Base-by-base conservation (phyloP, 441 rosid genomes). In the Macaranga tanarius region DNA sequence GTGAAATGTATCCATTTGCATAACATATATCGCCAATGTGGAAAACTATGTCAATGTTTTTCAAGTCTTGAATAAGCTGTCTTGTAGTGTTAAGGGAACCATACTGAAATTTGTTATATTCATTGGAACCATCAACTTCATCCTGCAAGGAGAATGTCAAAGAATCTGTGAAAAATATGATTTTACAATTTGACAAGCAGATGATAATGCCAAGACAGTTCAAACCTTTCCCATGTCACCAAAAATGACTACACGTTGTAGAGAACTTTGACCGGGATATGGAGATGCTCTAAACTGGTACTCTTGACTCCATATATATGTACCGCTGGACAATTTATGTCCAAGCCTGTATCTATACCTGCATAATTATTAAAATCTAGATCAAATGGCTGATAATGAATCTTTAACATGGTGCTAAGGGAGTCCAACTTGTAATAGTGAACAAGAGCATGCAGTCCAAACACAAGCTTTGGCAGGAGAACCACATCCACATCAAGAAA, bases 171-270 rank as follows among this genome's bases (percentile, higher is more conserved):
- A 5, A 69, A 9, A 44, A 22, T 45, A 57, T n/a, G 8, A 61
- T 47, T 65, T 56, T 44, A 42, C 38, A 42, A 42, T 60, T 25
- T 72, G 57, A 65, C 28, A 31, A 10, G 73, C 47, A 71, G 38
- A 34, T 34, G 17, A 20, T 22, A 11, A 40, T 51, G 61, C 42
- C 22, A 70, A 13, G 42, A 70, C 55, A 69, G 74, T 76, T 77
- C 79, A 72, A 75, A 91, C 98, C 96, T 91, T 93, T 85, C 98
- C 98, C 98, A 93, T 88, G 82, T 93, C 97, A 5, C 98, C 96
- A 67, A 90, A 91, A 80, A 91, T 84, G 5, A 93, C 84, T 19
- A 93, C 87, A 1, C 83, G 94, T 34, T 93, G 98, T 50, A 89
- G 66, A 67, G 97, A 91, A 75, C 71, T 81, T 83, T 91, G 89